Percentiles rank a stretch among this genome's conserved stretches.
These are phyloP conservation scores for Penicillium manginii DNA, from an alignment of 495 filamentous ascomycete species.

Conservation along the genomic window DNA sequence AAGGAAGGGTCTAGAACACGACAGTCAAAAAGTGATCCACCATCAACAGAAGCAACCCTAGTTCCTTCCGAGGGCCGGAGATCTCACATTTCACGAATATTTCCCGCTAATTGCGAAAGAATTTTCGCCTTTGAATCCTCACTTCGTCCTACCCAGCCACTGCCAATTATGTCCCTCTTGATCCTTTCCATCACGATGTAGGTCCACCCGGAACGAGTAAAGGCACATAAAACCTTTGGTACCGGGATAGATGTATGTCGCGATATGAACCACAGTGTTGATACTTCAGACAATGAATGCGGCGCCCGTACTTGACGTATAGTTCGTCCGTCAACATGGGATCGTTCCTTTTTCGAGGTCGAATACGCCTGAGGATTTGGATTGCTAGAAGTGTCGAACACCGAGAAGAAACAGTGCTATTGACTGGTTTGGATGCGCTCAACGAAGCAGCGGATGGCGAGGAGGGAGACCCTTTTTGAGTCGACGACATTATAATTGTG, in stretches of 20 bases:
- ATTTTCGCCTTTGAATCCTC: constrained; percentile 47
- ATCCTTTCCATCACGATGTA: constrained; percentile 59
- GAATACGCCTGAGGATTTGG: constrained; percentile 23
- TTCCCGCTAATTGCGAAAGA: constrained; percentile 45
- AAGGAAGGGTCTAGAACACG: constrained; percentile 35
- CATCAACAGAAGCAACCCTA: constrained; percentile 43
- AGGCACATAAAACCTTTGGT: constrained; percentile 52
- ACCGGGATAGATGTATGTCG: constrained; percentile 55
- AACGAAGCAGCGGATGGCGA: constrained; percentile 6
- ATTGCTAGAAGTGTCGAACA: constrained; percentile 32
- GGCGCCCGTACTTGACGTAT: constrained; percentile 45
- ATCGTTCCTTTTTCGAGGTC: constrained; percentile 24
- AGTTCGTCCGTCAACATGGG: constrained; percentile 39
- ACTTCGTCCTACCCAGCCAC: constrained; percentile 32
- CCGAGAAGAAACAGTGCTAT: constrained; percentile 21
- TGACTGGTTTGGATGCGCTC: constrained; percentile 20
- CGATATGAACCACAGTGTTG: constrained; percentile 50
- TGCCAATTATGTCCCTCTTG: constrained; percentile 35
- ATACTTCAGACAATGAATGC: constrained; percentile 48
- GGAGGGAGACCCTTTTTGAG: constrained; percentile 1
- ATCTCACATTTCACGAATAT: constrained; percentile 44
- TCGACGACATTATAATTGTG: too few relatives aligned
- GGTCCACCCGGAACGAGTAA: constrained; percentile 38
- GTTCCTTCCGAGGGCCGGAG: constrained; percentile 39
- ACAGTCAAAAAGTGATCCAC: constrained; percentile 45